A percentile compares a stretch with the other conserved stretches of the same genome.
phyloP scores from a whole-genome alignment of 140 eudicot genomes.

The Senecio squalidus region DNA sequence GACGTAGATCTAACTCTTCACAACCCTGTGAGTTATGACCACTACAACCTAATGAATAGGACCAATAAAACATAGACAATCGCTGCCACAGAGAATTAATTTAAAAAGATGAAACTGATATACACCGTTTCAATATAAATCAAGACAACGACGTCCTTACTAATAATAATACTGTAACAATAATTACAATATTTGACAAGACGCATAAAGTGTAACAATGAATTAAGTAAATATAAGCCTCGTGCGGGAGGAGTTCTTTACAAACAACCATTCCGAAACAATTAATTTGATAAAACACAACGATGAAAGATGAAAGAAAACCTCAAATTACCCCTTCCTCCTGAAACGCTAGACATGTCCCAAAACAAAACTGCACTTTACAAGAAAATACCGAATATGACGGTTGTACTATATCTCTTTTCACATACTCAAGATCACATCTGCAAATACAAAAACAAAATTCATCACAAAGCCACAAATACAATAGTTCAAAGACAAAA shows the following conservation, averaged over 20 bases:
- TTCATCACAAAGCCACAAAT: neutral
- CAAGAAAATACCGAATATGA: constrained; percentile 11
- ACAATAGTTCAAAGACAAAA: neutral
- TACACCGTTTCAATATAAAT: no score
- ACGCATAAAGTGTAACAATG: neutral
- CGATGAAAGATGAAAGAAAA: neutral
- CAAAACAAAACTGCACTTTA: constrained; percentile 5
- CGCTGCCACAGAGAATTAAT: no score
- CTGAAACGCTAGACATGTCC: neutral
- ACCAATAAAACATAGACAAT: no score
- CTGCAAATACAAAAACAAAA: constrained; percentile 9
- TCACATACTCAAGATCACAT: constrained; percentile 4
- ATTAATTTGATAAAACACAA: constrained; percentile 2
- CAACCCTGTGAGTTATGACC: no score
- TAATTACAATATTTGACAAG: neutral
- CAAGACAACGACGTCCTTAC: neutral
- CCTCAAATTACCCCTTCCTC: neutral
- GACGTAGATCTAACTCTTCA: no score
- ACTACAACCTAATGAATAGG: no score
- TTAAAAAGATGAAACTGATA: no score
- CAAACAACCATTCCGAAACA: neutral
- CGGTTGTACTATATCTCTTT: constrained; percentile 4
- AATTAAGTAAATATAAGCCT: neutral
- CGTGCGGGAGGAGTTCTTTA: neutral
- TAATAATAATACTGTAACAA: neutral